Evolutionary conservation across 139 green algal species (phyloP).

Genomic region (Tetradesmus obliquus): DNA sequence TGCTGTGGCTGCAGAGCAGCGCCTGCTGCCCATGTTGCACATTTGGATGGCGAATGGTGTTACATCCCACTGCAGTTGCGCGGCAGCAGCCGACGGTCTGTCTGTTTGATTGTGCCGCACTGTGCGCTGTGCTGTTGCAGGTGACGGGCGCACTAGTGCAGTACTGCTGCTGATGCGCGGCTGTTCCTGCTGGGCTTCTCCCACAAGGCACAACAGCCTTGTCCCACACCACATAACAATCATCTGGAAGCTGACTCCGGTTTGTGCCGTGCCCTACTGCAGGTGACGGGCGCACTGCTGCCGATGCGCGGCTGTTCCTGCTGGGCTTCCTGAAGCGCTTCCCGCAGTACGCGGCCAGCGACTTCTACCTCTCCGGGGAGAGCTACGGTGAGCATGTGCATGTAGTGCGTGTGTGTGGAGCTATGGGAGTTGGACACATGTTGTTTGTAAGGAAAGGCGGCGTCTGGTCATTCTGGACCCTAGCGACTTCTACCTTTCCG

Average conservation of each 20-base stretch:
- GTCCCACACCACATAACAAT: no score
- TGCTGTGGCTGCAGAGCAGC: neutral
- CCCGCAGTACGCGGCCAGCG: slow-evolving; percentile 56
- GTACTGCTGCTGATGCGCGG: slow-evolving; percentile 63
- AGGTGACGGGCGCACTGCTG: slow-evolving; percentile 76
- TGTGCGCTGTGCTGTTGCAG: neutral
- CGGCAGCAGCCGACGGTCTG: neutral
- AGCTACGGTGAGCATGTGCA: slow-evolving; percentile 40
- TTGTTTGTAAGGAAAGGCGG: no score
- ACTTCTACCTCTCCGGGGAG: slow-evolving; percentile 75
- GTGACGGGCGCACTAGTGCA: slow-evolving; percentile 61
- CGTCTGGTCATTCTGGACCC: neutral
- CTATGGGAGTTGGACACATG: neutral
- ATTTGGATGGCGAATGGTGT: no score
- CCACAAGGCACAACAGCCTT: no score
- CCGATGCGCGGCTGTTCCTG: slow-evolving; percentile 75
- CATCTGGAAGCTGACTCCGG: no score
- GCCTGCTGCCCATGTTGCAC: no score
- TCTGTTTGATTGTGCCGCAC: neutral
- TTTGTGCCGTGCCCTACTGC: neutral
- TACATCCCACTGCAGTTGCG: no score
- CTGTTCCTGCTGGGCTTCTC: slow-evolving; percentile 75
- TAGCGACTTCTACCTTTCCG: slow-evolving; percentile 68
- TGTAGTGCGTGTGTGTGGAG: no score
- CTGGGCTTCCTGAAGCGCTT: slow-evolving; percentile 78